Base-by-base conservation (phyloP, 2,329 filamentous ascomycete species). In the Intubia oerlemansii region DNA sequence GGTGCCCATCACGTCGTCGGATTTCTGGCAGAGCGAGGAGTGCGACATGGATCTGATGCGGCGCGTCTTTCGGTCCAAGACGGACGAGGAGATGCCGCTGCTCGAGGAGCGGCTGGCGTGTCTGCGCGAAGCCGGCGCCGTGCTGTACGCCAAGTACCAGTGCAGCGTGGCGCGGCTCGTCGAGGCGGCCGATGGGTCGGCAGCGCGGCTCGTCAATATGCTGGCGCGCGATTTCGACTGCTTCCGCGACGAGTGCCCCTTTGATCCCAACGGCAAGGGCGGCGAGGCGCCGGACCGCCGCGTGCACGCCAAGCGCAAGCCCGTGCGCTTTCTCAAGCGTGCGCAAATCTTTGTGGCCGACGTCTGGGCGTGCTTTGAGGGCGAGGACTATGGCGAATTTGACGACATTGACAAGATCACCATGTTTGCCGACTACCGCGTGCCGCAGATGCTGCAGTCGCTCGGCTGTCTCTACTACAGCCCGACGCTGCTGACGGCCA, bases 351-450 rank as follows among this genome's bases (percentile, higher is more conserved):
- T 95, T 13, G 84, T 91, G 3, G 90, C 90, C 14, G 88, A 98
- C 48, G 48, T 95, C 1, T 98, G 90, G 90, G 90, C 88, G 5
- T 90, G 82, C 37, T 95, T 95, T 47, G 68, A 85, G 30, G 82
- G 81, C 25, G 59, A 74, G 39, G 60, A 65, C 16, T 84, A 73
- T 42, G 90, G 88, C 18, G 57, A 63, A 17, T 98, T 98, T 49
- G 46, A 68, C 32, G 88, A 98, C 45, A 92, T 98, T 41, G 76
- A 88, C 52, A 81, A 82, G 47, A 76, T 98, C 42, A 98, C 88
- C 35, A 95, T 95, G 74, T 98, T 98, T 56, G 84, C 88, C 44
- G 88, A 98, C 54, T 98, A 98, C 46, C 76, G 88, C 24, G 75
- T 98, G 30, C 90, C 90, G 10, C 88, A 98, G 52, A 88, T 93